Conservation (phyloP, 2,329 filamentous ascomycete genomes). For the Fusarium euwallaceae region DNA sequence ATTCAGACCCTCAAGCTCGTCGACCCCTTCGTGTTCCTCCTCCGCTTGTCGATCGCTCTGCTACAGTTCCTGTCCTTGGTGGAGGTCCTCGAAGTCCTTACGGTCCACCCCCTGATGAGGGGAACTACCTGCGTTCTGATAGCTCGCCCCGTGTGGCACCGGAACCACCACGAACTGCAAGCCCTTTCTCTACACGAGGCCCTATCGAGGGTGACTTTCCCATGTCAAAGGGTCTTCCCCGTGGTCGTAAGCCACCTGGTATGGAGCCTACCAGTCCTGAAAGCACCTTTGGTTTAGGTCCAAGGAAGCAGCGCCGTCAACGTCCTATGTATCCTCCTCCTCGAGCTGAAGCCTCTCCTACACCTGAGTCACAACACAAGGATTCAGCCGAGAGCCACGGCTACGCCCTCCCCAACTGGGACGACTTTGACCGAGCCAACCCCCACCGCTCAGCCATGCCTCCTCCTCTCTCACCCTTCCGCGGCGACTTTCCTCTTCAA, state of each 20-base stretch:
- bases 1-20: conserved; percentile 40
- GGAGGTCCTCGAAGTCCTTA: conserved; percentile 39
- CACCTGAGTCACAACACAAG: neutral
- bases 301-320: conserved; percentile 40
- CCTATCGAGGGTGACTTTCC: conserved; percentile 53
- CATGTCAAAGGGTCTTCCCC: conserved; percentile 51
- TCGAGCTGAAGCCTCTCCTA: conserved; percentile 21
- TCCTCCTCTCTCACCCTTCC: conserved; percentile 50
- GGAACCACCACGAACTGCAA: conserved; percentile 37
- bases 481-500: conserved; percentile 23
- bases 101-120: conserved; percentile 39
- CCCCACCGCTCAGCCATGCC: conserved; percentile 53
- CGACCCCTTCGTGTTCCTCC: conserved; percentile 43
- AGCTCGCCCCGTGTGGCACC: conserved; percentile 22
- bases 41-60: conserved; percentile 33
- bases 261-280: conserved; percentile 16
- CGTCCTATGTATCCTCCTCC: conserved; percentile 42
- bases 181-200: conserved; percentile 44
- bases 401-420: conserved; percentile 46
- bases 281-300: conserved; percentile 20
- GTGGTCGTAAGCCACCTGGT: conserved; percentile 48
- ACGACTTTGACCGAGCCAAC: conserved; percentile 45
- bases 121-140: conserved; percentile 36
- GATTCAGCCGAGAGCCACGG: conserved; percentile 20
- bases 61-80: conserved; percentile 17